phyloP scores from a whole-genome alignment of 805 yeast genomes.

The Saturnispora sekii region DNA sequence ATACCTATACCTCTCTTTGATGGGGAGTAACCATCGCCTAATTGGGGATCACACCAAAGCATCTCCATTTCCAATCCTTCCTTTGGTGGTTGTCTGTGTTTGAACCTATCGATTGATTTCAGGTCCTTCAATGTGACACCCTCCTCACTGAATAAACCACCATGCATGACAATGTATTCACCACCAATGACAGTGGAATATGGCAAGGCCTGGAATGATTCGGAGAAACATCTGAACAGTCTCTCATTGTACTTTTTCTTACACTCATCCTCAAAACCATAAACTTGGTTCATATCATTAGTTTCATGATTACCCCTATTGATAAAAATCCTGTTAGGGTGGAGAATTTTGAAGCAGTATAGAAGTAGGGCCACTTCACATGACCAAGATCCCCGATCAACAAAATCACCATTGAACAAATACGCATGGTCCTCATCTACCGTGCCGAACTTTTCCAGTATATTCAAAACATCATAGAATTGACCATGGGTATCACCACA shows the following conservation, averaged over 20 bases:
- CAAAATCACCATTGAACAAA: conserved; percentile 94
- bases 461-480: conserved; percentile 76
- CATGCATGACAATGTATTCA: conserved; percentile 85
- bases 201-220: conserved; percentile 79
- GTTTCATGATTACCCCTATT: conserved; percentile 98
- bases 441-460: conserved; percentile 66
- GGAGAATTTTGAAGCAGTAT: conserved; percentile 66
- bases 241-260: conserved; percentile 78
- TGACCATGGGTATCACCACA: conserved; percentile 99
- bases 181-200: conserved; percentile 72
- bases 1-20: conserved; percentile 92
- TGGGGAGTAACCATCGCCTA: conserved; percentile 64
- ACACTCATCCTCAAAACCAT: conserved; percentile 95
- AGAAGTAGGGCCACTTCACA: conserved; percentile 85
- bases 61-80: conserved; percentile 94
- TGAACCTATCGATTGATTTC: conserved; percentile 58
- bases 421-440: conserved; percentile 62
- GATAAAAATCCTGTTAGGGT: conserved; percentile 59
- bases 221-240: conserved; percentile 73
- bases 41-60: conserved; percentile 96
- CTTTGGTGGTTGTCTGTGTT: conserved; percentile 68
- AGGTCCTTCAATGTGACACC: conserved; percentile 64
- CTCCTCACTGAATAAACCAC: conserved; percentile 83
- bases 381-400: conserved; percentile 97
- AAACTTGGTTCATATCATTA: conserved; percentile 90